These are phyloP conservation scores for Cytospora piceae DNA, from an alignment of 2,329 filamentous ascomycete species.

Conservation along the genomic window DNA sequence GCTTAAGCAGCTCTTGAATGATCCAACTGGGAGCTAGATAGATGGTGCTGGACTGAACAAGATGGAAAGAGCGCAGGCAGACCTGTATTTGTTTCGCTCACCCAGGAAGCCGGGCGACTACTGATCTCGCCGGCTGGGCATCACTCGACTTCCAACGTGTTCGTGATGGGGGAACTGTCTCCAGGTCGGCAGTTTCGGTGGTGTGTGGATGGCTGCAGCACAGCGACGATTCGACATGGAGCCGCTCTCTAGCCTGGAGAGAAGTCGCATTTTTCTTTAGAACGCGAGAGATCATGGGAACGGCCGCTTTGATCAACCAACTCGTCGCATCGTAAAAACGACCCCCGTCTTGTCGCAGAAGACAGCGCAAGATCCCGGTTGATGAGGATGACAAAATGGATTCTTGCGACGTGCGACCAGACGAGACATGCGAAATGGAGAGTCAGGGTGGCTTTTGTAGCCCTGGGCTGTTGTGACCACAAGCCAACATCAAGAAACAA, in stretches of 20 bases:
- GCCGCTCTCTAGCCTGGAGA: background rate
- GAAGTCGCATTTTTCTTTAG: too few relatives aligned
- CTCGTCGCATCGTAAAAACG: background rate
- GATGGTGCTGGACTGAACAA: background rate
- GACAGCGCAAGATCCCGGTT: background rate
- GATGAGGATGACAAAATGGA: background rate
- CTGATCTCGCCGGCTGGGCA: background rate
- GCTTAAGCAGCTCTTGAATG: constrained; percentile 43
- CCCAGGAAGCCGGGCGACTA: background rate
- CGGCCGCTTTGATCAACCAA: background rate
- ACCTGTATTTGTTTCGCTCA: background rate
- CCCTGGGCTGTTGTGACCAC: background rate
- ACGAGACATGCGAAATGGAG: background rate
- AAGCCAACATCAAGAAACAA: background rate
- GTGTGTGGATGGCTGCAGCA: background rate
- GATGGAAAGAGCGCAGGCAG: background rate
- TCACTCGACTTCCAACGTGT: background rate
- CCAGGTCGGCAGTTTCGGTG: background rate
- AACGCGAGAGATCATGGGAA: background rate
- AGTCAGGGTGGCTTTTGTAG: background rate
- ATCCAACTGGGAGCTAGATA: background rate
- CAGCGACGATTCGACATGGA: background rate
- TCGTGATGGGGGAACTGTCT: background rate
- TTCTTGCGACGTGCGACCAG: background rate
- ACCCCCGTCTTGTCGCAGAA: background rate